Percentiles rank a stretch among this genome's conserved stretches.
Evolutionary conservation across 2,329 filamentous ascomycete genomes (phyloP).

Genomic region (Boeremia lycopersici): DNA sequence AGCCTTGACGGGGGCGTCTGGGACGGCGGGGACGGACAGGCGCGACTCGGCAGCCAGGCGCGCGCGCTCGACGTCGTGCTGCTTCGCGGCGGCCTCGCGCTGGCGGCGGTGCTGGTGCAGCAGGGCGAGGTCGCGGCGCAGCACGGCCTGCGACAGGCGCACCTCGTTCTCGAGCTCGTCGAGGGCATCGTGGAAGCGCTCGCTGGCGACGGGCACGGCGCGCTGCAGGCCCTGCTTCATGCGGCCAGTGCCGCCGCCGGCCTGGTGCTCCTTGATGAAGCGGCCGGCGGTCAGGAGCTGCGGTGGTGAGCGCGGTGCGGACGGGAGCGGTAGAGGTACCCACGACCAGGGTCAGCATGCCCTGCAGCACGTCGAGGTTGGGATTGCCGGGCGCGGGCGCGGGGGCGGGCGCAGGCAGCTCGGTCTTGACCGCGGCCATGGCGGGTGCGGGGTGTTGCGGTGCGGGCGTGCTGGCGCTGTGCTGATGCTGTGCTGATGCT

Average conservation of each 20-base stretch:
- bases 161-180: constrained; percentile 58
- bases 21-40: constrained; percentile 11
- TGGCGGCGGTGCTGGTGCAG: constrained; percentile 43
- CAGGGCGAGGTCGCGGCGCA: constrained; percentile 47
- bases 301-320: constrained; percentile 12
- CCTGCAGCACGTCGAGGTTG: constrained; percentile 53
- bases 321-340: background rate
- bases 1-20: constrained; percentile 18
- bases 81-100: constrained; percentile 42
- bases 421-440: constrained; percentile 25
- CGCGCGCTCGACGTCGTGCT: constrained; percentile 40
- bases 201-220: constrained; percentile 49
- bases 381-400: constrained; percentile 19
- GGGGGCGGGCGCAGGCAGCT: constrained; percentile 13
- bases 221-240: constrained; percentile 44
- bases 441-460: background rate
- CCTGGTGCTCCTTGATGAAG: constrained; percentile 51
- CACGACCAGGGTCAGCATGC: constrained; percentile 57
- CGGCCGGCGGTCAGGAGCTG: constrained; percentile 54
- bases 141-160: constrained; percentile 40
- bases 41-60: constrained; percentile 39
- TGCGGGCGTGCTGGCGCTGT: background rate
- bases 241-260: constrained; percentile 35
- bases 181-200: constrained; percentile 57
- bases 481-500: background rate